Evolutionary conservation across 2,329 filamentous ascomycete genomes (phyloP).

Genomic region (Diplodia intermedia): DNA sequence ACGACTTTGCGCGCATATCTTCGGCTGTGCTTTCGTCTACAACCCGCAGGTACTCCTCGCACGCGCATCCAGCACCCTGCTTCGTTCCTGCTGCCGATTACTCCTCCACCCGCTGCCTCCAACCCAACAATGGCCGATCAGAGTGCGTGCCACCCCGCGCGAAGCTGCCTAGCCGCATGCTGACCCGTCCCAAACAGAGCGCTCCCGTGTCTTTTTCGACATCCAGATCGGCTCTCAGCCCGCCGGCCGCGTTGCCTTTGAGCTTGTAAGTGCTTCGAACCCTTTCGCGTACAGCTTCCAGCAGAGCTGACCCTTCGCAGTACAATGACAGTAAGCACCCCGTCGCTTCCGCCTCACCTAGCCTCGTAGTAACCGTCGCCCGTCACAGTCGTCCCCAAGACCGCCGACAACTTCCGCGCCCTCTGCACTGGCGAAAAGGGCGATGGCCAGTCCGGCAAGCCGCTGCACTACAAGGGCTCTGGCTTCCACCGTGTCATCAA

Average conservation of each 20-base stretch:
- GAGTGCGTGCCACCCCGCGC: conserved; percentile 21
- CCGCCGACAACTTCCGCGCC: conserved; percentile 92
- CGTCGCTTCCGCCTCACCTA: conserved; percentile 28
- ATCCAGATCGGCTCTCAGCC: conserved; percentile 77
- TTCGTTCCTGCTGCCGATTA: not conserved
- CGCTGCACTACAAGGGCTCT: conserved; percentile 90
- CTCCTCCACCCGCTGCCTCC: not conserved
- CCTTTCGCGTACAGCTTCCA: not conserved
- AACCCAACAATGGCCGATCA: conserved; percentile 27
- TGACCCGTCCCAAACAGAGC: conserved; percentile 52
- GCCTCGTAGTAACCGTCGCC: conserved; percentile 14
- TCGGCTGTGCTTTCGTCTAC: not conserved
- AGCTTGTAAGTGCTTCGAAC: conserved; percentile 66
- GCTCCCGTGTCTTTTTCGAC: conserved; percentile 91
- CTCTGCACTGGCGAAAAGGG: conserved; percentile 97
- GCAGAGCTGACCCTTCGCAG: conserved; percentile 37
- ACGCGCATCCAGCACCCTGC: not conserved
- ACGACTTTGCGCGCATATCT: conserved; percentile 24
- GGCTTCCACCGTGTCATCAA: conserved; percentile 97
- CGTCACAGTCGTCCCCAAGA: conserved; percentile 80
- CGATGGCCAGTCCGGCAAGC: conserved; percentile 77
- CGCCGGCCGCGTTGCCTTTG: conserved; percentile 82
- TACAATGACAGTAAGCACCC: conserved; percentile 52
- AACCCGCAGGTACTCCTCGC: too few relatives aligned
- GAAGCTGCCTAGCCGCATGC: not conserved